Conservation (phyloP, 2,329 filamentous ascomycete genomes). For the Aspergillus glaucus region DNA sequence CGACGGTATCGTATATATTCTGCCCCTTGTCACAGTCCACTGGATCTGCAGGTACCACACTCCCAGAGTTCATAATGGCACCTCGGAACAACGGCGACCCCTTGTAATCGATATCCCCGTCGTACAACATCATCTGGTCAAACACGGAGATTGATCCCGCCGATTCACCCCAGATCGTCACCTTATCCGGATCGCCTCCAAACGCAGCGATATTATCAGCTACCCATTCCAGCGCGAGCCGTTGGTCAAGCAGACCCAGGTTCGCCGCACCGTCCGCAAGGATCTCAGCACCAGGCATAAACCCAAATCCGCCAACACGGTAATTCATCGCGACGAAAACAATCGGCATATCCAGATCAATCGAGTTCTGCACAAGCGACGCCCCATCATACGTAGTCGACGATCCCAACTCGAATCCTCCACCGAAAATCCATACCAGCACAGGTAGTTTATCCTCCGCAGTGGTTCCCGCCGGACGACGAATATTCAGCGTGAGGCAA, state of each 20-base stretch:
- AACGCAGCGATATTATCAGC: constrained; percentile 71
- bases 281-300: constrained; percentile 63
- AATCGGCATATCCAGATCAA: constrained; percentile 55
- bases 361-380: constrained; percentile 30
- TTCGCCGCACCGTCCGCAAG: constrained; percentile 62
- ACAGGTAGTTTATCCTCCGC: constrained; percentile 56
- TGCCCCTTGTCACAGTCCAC: constrained; percentile 64
- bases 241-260: constrained; percentile 66
- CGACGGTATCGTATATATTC: constrained; percentile 45
- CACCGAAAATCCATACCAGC: constrained; percentile 65
- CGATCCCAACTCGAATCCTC: constrained; percentile 48
- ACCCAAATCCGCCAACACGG: constrained; percentile 67
- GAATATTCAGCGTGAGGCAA: constrained; percentile 57
- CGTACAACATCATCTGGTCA: constrained; percentile 69
- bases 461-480: constrained; percentile 53
- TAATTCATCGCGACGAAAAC: constrained; percentile 75
- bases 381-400: constrained; percentile 32
- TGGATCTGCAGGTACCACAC: constrained; percentile 53
- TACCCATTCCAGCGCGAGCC: constrained; percentile 67
- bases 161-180: constrained; percentile 73
- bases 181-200: constrained; percentile 70
- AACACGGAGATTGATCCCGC: constrained; percentile 67
- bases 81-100: constrained; percentile 67
- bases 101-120: constrained; percentile 68
- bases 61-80: constrained; percentile 72